Evolutionary conservation across 371 early-diverging fungal genomes (phyloP).

Genomic region (Lichtheimia ramosa): DNA sequence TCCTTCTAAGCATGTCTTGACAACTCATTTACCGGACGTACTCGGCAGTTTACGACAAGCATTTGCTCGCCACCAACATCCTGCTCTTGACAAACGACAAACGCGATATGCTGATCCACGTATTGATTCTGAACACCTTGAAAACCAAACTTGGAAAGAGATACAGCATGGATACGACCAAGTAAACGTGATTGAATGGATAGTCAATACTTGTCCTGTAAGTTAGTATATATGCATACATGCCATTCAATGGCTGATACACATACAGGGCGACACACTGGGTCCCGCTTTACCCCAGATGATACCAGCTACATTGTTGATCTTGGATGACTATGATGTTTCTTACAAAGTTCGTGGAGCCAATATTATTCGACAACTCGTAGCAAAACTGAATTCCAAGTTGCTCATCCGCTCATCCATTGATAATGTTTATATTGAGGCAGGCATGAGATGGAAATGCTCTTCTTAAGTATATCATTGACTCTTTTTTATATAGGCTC

Average conservation of each 20-base stretch:
- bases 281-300: conserved; percentile 16
- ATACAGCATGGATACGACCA: conserved; percentile 13
- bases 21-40: conserved; percentile 1
- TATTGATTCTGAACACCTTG: conserved; percentile 16
- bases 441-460: not conserved
- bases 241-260: not conserved
- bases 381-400: conserved; percentile 19
- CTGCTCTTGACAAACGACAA: conserved; percentile 1
- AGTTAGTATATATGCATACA: not conserved
- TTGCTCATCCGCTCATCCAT: conserved; percentile 17
- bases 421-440: conserved; percentile 39
- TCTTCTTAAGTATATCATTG: not conserved
- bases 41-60: not conserved
- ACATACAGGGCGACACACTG: not conserved
- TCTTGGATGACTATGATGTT: conserved; percentile 37
- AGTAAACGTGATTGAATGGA: conserved; percentile 25
- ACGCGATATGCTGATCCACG: conserved; percentile 21
- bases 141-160: conserved; percentile 34
- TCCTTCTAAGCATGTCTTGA: not conserved
- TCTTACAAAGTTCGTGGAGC: conserved; percentile 31
- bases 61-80: conserved; percentile 9
- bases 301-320: conserved; percentile 31
- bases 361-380: conserved; percentile 21
- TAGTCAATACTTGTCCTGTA: conserved; percentile 23
- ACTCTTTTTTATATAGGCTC: conserved; percentile 14